Base-by-base conservation (phyloP, 2,329 filamentous ascomycete genomes). In the Alternaria panax region DNA sequence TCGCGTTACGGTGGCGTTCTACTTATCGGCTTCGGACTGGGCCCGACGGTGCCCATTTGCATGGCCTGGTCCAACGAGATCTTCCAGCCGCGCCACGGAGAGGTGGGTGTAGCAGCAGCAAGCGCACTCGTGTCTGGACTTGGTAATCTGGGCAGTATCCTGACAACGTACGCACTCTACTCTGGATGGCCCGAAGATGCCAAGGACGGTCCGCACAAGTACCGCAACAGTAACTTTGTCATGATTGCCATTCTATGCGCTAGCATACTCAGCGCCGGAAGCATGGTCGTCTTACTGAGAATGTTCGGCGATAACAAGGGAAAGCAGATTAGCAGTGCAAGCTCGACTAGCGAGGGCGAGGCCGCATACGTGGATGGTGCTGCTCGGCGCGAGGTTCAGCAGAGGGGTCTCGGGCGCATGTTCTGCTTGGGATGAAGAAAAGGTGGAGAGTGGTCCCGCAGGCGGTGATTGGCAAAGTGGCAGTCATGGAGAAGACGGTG, bases 51-150 rank as follows among this genome's bases (percentile, higher is more conserved):
- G 1, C 93, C 93, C 11, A 94, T 94, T 72, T 94, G 91, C 77
- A 97, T 97, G 93, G 90, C 92, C 34, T 96, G 93, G 93, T 92
- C 91, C 30, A 92, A 88, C 63, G 91, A 96, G 79, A 90, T 96
- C 72, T 97, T 97, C 82, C 92, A 96, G 80, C 86, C 86, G 30
- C 90, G 93, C 12, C 93, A 97, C 73, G 92, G 93, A 46, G 93
- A 97, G 78, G 92, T 97, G 22, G 93, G 93, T 55, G 92, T 97
- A 7, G 93, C 93, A 4, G 90, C 93, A 14, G 92, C 93, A 0
- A 88, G 90, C 2, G 93, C 93, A 3, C 83, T 97, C 11, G 93
- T 97, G 1, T 95, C 92, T 0, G 93, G 93, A 1, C 83, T 96
- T 38, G 93, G 93, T 0, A 97, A 97, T 72, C 82, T 96, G 18